These are phyloP conservation scores for Chrysoporthe deuterocubensis DNA, from an alignment of 2,329 filamentous ascomycete species.

Conservation along the genomic window DNA sequence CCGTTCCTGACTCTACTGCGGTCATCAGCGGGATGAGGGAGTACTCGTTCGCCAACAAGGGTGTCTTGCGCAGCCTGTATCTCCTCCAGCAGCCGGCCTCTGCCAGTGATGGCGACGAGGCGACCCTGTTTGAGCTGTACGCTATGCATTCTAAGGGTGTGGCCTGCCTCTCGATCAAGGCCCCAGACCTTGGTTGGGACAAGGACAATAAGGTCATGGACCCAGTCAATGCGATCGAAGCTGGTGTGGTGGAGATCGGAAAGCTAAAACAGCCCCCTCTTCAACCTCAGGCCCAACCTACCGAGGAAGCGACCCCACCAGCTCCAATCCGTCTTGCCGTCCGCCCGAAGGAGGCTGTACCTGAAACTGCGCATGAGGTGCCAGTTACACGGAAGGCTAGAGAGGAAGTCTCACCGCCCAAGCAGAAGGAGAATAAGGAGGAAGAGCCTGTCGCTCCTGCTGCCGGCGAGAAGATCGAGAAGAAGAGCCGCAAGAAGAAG, in stretches of 20 bases:
- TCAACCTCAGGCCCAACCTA: slow-evolving; percentile 49
- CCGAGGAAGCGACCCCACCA: slow-evolving; percentile 33
- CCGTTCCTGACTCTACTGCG: slow-evolving; percentile 89
- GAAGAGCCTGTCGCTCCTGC: slow-evolving; percentile 46
- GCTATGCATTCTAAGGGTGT: slow-evolving; percentile 97
- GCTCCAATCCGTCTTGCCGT: slow-evolving; percentile 41
- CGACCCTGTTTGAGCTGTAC: slow-evolving; percentile 89
- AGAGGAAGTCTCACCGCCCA: slow-evolving; percentile 41
- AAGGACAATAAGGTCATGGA: slow-evolving; percentile 85
- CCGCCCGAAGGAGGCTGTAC: slow-evolving; percentile 36
- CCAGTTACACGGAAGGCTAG: slow-evolving; percentile 36
- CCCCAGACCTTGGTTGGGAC: slow-evolving; percentile 89
- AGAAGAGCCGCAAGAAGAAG: slow-evolving; percentile 71
- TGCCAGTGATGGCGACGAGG: slow-evolving; percentile 66
- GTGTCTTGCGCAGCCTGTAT: slow-evolving; percentile 85
- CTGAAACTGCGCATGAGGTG: slow-evolving; percentile 31
- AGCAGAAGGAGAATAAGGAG: slow-evolving; percentile 53
- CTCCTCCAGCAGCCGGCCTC: slow-evolving; percentile 76
- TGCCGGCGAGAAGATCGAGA: slow-evolving; percentile 62
- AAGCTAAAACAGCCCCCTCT: slow-evolving; percentile 63
- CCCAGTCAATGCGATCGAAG: slow-evolving; percentile 74
- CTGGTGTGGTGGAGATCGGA: slow-evolving; percentile 74
- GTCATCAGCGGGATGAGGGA: slow-evolving; percentile 97
- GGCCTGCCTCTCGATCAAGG: slow-evolving; percentile 84
- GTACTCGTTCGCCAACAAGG: slow-evolving; percentile 87